Evolutionary conservation across 495 filamentous ascomycete species (phyloP).

Genomic region (Penicillium canariense): DNA sequence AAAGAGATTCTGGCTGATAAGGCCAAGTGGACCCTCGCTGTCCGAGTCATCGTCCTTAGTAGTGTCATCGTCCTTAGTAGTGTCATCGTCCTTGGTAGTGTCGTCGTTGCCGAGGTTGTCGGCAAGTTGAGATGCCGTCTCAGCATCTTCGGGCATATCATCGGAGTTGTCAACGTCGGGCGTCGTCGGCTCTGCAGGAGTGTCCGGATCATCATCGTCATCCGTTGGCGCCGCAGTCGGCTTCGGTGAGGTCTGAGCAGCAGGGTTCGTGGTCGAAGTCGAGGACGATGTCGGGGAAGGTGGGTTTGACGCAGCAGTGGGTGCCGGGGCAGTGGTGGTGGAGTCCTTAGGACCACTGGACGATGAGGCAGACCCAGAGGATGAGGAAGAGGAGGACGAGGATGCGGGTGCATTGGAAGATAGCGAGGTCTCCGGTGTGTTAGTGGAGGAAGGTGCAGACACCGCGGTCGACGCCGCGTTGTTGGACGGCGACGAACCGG

Average conservation of each 20-base stretch:
- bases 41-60: neutral
- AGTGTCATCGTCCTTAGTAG: neutral
- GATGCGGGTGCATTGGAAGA: constrained; percentile 29
- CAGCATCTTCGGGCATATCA: neutral
- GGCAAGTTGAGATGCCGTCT: neutral
- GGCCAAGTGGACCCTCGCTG: neutral
- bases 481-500: constrained; percentile 31
- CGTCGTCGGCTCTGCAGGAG: no score
- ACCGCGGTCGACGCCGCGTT: constrained; percentile 30
- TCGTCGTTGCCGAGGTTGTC: neutral
- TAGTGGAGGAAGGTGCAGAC: constrained; percentile 32
- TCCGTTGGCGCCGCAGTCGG: no score
- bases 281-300: neutral
- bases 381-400: constrained; percentile 32
- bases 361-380: constrained; percentile 29
- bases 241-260: neutral
- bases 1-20: constrained; percentile 20
- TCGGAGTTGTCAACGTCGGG: no score
- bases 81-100: neutral
- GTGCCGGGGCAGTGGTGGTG: constrained; percentile 3
- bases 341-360: constrained; percentile 21
- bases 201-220: no score
- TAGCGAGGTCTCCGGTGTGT: constrained; percentile 25
- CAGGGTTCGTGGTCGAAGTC: no score
- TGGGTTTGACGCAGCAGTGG: constrained; percentile 5